Percentiles rank a stretch among this genome's conserved stretches.
These are phyloP conservation scores for Carnegiea gigantea DNA, from an alignment of 179 eudicot species.

Conservation along the genomic window DNA sequence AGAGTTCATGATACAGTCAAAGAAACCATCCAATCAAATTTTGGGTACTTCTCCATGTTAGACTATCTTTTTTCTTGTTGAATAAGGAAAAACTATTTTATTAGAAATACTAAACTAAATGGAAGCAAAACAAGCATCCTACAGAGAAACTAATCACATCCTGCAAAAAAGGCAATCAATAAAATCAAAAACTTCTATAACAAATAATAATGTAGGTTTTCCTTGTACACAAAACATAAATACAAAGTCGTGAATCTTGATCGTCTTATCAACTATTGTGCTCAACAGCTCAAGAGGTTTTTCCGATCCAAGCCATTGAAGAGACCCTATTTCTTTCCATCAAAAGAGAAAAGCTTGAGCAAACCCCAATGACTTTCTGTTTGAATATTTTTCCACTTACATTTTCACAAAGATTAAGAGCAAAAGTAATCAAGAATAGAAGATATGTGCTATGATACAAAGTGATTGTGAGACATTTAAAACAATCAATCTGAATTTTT, in stretches of 20 bases:
- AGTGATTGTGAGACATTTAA: neutral
- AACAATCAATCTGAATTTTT: neutral
- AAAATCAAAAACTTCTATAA: too few species aligned
- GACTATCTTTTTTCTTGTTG: too few species aligned
- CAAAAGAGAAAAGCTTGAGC: neutral
- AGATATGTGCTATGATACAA: neutral
- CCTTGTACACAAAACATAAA: too few species aligned
- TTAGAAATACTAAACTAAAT: too few species aligned
- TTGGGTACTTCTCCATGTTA: too few species aligned
- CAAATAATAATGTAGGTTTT: too few species aligned
- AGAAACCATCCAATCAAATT: too few species aligned
- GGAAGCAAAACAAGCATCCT: neutral
- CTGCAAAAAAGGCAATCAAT: too few species aligned
- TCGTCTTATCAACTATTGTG: neutral
- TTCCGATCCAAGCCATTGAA: neutral
- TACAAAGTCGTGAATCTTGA: neutral
- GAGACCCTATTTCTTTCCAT: neutral
- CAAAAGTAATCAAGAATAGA: too few species aligned
- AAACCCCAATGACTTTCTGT: neutral
- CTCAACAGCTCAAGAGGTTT: neutral
- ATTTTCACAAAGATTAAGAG: neutral
- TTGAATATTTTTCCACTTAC: too few species aligned
- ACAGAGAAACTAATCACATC: neutral
- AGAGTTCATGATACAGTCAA: too few species aligned
- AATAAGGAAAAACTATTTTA: too few species aligned